phyloP scores from a whole-genome alignment of 768 basidiomycete species.

The Lactarius deliciosus region DNA sequence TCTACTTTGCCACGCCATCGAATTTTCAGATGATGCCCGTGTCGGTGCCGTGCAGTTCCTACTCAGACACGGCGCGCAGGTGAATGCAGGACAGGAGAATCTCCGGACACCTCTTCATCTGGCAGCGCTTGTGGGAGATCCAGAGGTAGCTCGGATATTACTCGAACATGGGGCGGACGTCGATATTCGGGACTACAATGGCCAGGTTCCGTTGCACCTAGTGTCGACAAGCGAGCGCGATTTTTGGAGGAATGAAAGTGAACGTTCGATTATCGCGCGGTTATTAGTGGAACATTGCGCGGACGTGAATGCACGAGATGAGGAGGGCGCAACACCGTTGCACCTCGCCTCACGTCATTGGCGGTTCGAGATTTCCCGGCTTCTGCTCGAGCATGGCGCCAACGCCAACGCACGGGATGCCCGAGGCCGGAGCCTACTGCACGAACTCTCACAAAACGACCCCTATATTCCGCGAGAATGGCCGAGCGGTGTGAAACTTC shows the following conservation, averaged over 20 bases:
- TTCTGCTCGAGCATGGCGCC: neutral
- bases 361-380: neutral
- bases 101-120: neutral
- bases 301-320: neutral
- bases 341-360: neutral
- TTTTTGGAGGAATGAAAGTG: neutral
- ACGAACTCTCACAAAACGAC: too few species aligned
- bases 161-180: neutral
- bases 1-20: neutral
- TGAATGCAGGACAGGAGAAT: fast-evolving
- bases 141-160: neutral
- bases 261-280: neutral
- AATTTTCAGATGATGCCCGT: neutral
- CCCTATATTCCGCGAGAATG: too few species aligned
- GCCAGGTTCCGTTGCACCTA: neutral
- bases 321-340: neutral
- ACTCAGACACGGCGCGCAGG: neutral
- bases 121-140: neutral
- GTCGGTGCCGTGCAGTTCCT: neutral
- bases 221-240: neutral
- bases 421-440: neutral
- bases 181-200: neutral
- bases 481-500: neutral
- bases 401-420: neutral
- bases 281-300: neutral